Percentiles rank a stretch among this genome's conserved stretches.
Evolutionary conservation across 179 eudicot species (phyloP).

Genomic region (Spinacia oleracea): DNA sequence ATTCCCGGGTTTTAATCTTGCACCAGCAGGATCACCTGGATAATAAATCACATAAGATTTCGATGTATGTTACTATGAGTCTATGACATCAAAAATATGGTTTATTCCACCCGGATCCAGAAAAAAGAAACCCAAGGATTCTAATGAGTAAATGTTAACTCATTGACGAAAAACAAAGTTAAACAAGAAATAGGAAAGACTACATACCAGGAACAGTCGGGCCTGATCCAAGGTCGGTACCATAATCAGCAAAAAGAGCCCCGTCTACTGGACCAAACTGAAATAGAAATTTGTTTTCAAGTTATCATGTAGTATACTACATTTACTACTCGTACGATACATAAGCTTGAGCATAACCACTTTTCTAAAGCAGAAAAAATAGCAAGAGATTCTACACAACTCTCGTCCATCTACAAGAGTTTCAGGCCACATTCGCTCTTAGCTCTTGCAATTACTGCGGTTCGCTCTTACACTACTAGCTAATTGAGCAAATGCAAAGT

Average conservation of each 20-base stretch:
- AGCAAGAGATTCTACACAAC: neutral
- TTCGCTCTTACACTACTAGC: neutral
- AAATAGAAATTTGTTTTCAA: neutral
- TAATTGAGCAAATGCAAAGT: neutral
- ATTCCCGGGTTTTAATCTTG: conserved; percentile 87
- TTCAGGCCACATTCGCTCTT: neutral
- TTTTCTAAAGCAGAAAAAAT: neutral
- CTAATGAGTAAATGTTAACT: neutral
- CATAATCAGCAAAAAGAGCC: conserved; percentile 88
- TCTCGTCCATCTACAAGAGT: no score
- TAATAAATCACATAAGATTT: conserved; percentile 8
- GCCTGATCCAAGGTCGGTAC: conserved; percentile 97
- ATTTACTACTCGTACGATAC: no score
- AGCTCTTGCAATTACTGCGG: neutral
- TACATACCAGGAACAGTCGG: conserved; percentile 76
- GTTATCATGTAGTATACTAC: neutral
- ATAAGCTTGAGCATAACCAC: neutral
- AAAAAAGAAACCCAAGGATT: neutral
- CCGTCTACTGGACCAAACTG: conserved; percentile 92
- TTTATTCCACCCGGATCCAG: neutral
- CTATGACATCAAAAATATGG: neutral
- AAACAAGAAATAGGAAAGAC: neutral
- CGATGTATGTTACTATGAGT: neutral
- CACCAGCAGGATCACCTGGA: conserved; percentile 95
- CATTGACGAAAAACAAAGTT: neutral